Base-by-base conservation (phyloP, 129 eudicot species). In the Flaveria bidentis region DNA sequence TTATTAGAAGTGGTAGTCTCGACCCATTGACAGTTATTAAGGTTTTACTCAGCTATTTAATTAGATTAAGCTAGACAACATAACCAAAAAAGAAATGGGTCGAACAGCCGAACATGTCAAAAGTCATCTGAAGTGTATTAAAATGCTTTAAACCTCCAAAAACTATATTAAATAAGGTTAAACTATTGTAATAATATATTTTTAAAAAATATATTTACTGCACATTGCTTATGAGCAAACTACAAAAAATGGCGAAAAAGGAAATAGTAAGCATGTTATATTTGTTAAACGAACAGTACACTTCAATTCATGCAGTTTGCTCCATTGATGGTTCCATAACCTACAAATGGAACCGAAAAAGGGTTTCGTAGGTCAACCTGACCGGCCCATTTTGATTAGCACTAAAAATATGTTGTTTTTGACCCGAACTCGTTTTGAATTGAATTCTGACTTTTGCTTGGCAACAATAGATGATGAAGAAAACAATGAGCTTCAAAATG, bases 381-480 rank as follows among this genome's bases (percentile, higher is more conserved):
- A 65, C 26, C 26, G 23, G 2, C 47, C 49, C n/a, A 18, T 62
- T 28, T 61, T 61, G 3, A 25, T 7, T 6, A 25, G 6, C 5
- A 25, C 10, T 23, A 9, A 4, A 53, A n/a, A 2, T 4, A 2
- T 57, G 22, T 3, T 22, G 18, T 12, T 23, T 7, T 57, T 61
- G 67, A 25, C 9, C 65, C 11, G 33, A 23, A 14, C 16, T 15
- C 0, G 41, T 49, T 47, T 47, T 26, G 33, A 10, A 18, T 15
- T 56, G 8, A 0, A 53, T 17, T 74, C 28, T 66, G 50, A 72
- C 42, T 62, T 44, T 55, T 22, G 47, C 12, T 77, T 41, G 41
- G 17, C 50, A 49, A 57, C 28, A 64, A 52, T 28, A 50, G 69
- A 70, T 58, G 74, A 73, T 74, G 81, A 80, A 81, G 89, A 85